A percentile compares a stretch with the other conserved stretches of the same genome.
Conservation (phyloP, 2,329 filamentous ascomycete species). For the Sporothrix sp. region DNA sequence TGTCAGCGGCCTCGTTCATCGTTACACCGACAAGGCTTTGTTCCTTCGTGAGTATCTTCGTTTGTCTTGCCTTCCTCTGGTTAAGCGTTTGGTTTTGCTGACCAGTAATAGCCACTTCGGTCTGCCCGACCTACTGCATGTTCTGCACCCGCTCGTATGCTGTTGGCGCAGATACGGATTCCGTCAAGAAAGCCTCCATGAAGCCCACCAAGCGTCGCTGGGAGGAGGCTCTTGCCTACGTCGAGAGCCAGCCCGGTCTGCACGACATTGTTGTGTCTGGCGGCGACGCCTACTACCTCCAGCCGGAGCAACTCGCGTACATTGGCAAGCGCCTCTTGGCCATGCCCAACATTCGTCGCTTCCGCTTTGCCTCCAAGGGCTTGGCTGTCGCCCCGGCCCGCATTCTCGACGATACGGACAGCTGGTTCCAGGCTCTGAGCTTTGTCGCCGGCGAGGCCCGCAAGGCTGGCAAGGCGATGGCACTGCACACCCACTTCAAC, state of each 20-base stretch:
- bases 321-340: slow-evolving; percentile 47
- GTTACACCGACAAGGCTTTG: slow-evolving; percentile 54
- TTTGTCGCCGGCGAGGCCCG: slow-evolving; percentile 41
- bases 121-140: slow-evolving; percentile 53
- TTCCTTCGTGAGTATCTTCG: slow-evolving; percentile 42
- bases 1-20: slow-evolving; percentile 48
- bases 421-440: slow-evolving; percentile 44
- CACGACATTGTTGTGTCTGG: slow-evolving; percentile 54
- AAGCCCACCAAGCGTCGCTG: slow-evolving; percentile 36
- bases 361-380: slow-evolving; percentile 54
- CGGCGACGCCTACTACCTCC: slow-evolving; percentile 50
- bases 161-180: slow-evolving; percentile 45
- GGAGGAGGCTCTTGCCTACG: slow-evolving; percentile 48
- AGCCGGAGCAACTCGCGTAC: slow-evolving; percentile 38
- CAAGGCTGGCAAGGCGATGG: slow-evolving; percentile 47
- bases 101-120: slow-evolving; percentile 38
- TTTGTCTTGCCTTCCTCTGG: not conserved
- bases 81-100: not conserved
- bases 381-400: slow-evolving; percentile 49
- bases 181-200: slow-evolving; percentile 36
- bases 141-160: slow-evolving; percentile 54
- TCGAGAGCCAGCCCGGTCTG: slow-evolving; percentile 38
- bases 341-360: slow-evolving; percentile 48
- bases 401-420: slow-evolving; percentile 40
- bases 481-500: slow-evolving; percentile 57